phyloP scores from a whole-genome alignment of 2,329 filamentous ascomycete species.

The Coniosporium tulheliwenetii region DNA sequence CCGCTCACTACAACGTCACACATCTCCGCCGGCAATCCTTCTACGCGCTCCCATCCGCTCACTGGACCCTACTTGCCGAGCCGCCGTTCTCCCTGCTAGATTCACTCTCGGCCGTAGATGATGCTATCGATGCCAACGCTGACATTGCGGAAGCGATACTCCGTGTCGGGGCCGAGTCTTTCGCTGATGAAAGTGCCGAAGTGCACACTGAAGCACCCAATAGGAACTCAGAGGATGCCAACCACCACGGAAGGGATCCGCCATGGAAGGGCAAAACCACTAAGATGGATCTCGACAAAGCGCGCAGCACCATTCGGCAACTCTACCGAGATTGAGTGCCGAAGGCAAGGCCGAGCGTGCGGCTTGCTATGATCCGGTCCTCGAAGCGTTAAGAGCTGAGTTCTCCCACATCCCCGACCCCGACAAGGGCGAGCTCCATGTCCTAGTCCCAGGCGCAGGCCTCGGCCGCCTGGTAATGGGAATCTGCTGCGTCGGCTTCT shows the following conservation, averaged over 20 bases:
- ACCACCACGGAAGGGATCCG: constrained; percentile 6
- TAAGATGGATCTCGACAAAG: constrained; percentile 69
- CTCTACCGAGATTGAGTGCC: constrained; percentile 85
- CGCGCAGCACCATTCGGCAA: constrained; percentile 79
- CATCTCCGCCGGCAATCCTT: constrained; percentile 84
- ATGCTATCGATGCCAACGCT: constrained; percentile 79
- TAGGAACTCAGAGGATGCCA: background rate
- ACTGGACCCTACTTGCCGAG: constrained; percentile 69
- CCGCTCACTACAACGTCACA: constrained; percentile 78
- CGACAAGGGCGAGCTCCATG: constrained; percentile 32
- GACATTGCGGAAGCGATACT: constrained; percentile 69
- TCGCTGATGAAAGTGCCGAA: constrained; percentile 24
- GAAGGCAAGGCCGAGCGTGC: constrained; percentile 60
- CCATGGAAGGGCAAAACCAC: constrained; percentile 60
- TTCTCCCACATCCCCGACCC: constrained; percentile 17
- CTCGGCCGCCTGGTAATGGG: constrained; percentile 83
- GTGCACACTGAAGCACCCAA: background rate
- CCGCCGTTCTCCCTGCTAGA: constrained; percentile 74
- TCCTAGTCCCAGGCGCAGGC: constrained; percentile 82
- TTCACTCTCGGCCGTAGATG: constrained; percentile 63
- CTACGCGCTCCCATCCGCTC: constrained; percentile 70
- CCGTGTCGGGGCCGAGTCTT: constrained; percentile 49
- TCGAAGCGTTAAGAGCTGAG: constrained; percentile 43
- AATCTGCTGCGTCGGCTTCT: constrained; percentile 55
- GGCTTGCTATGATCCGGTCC: constrained; percentile 62